A percentile compares a stretch with the other conserved stretches of the same genome.
Evolutionary conservation across 345 rosid species (phyloP).

Genomic region (Linum trigynum): DNA sequence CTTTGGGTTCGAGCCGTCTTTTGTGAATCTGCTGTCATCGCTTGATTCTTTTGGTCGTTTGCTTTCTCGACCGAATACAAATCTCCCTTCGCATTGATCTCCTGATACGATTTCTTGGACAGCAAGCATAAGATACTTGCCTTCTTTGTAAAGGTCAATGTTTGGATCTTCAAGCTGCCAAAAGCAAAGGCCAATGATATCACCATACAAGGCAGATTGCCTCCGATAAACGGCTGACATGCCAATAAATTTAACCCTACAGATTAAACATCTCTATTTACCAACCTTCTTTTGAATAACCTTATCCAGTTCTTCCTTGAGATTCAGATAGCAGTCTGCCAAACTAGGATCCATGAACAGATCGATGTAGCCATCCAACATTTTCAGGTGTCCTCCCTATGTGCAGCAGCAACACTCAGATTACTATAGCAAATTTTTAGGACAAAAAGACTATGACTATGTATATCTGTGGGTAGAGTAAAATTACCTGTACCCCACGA

Average conservation of each 20-base stretch:
- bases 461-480: not conserved
- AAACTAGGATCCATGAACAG: constrained; percentile 87
- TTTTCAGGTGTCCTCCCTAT: constrained; percentile 88
- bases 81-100: constrained; percentile 94
- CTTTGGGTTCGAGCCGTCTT: constrained; percentile 90
- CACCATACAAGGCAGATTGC: not conserved
- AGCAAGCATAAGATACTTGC: constrained; percentile 79
- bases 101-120: constrained; percentile 86
- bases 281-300: constrained; percentile 66
- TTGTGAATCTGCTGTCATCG: constrained; percentile 46
- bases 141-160: constrained; percentile 76
- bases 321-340: constrained; percentile 76
- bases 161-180: constrained; percentile 70
- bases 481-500: constrained; percentile 60
- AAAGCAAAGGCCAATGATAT: constrained; percentile 10
- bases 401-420: constrained; percentile 10
- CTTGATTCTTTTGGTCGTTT: constrained; percentile 42
- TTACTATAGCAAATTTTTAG: not conserved
- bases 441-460: not conserved
- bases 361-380: constrained; percentile 85
- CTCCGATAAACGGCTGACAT: not conserved
- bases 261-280: not conserved
- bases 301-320: constrained; percentile 72
- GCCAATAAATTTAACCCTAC: not conserved
- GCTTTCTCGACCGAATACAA: constrained; percentile 83